phyloP scores from a whole-genome alignment of 176 grass and related monocot genomes.

The Tillandsia leiboldiana region DNA sequence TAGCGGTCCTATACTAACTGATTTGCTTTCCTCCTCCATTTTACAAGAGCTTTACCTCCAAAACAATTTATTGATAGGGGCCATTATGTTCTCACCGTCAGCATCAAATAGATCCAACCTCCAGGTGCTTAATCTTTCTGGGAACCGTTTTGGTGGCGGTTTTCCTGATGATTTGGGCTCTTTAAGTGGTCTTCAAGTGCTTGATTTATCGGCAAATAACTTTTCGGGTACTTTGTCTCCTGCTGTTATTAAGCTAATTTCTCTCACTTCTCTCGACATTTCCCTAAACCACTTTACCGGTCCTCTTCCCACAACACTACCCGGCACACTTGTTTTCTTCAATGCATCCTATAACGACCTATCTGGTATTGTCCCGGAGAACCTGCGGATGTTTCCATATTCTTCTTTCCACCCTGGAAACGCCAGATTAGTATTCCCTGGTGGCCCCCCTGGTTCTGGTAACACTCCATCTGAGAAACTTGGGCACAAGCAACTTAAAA shows the following conservation, averaged over 20 bases:
- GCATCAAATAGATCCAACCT: slow-evolving; percentile 55
- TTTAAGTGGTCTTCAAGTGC: slow-evolving; percentile 54
- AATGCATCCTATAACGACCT: slow-evolving; percentile 90
- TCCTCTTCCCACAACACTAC: slow-evolving; percentile 53
- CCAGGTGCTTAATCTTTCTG: slow-evolving; percentile 66
- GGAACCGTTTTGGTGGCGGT: slow-evolving; percentile 68
- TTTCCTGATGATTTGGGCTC: slow-evolving; percentile 65
- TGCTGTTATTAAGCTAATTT: slow-evolving; percentile 47
- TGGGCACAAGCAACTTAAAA: slow-evolving; percentile 34
- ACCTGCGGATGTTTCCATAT: slow-evolving; percentile 86
- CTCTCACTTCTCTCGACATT: slow-evolving; percentile 64
- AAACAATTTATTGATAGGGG: slow-evolving; percentile 62
- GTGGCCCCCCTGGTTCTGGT: slow-evolving; percentile 39
- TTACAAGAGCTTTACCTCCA: slow-evolving; percentile 70
- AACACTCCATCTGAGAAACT: slow-evolving; percentile 30
- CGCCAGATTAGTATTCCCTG: slow-evolving; percentile 65
- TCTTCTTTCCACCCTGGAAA: slow-evolving; percentile 99
- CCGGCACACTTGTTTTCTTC: slow-evolving; percentile 53
- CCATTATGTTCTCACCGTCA: slow-evolving; percentile 45
- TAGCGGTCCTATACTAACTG: slow-evolving; percentile 39
- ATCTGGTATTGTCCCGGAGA: slow-evolving; percentile 78
- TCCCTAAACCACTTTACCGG: slow-evolving; percentile 74
- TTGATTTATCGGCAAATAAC: slow-evolving; percentile 81
- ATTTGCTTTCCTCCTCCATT: slow-evolving; percentile 60
- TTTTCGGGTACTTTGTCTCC: slow-evolving; percentile 65